A percentile compares a stretch with the other conserved stretches of the same genome.
Conservation (phyloP, 495 filamentous ascomycete species). For the Daldinia childiae region DNA sequence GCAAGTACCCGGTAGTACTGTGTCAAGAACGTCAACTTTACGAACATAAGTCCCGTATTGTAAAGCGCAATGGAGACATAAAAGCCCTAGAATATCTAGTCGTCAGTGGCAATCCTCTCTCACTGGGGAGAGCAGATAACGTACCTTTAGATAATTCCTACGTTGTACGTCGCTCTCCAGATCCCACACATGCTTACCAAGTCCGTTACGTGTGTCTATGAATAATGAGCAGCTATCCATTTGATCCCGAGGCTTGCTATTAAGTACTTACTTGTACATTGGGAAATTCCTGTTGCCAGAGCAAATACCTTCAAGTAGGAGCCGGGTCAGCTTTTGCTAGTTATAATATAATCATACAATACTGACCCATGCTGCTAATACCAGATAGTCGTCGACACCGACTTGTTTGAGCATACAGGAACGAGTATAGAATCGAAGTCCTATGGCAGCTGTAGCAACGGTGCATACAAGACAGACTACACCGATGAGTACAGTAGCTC, state of each 20-base stretch:
- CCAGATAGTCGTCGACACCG: slow-evolving; percentile 54
- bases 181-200: slow-evolving; percentile 50
- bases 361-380: slow-evolving; percentile 42
- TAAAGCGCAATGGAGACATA: slow-evolving; percentile 58
- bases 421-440: slow-evolving; percentile 53
- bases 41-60: slow-evolving; percentile 51
- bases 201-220: slow-evolving; percentile 43
- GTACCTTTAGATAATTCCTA: slow-evolving; percentile 41
- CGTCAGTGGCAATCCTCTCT: background rate
- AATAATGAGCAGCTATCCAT: slow-evolving; percentile 9
- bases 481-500: slow-evolving; percentile 33
- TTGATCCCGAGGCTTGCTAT: background rate
- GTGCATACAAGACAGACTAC: slow-evolving; percentile 41
- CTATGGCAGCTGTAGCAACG: slow-evolving; percentile 48
- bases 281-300: slow-evolving; percentile 38
- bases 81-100: slow-evolving; percentile 43
- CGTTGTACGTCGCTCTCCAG: slow-evolving; percentile 27
- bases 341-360: background rate
- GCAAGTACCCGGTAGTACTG: slow-evolving; percentile 56
- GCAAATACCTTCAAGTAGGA: slow-evolving; percentile 21
- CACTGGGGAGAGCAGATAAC: background rate
- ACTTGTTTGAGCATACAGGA: slow-evolving; percentile 52
- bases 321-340: slow-evolving; percentile 14
- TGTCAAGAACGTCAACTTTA: slow-evolving; percentile 55
- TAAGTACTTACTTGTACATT: slow-evolving; percentile 36